Evolutionary conservation across 1,139 yeast species (phyloP).

Genomic region (Waltiozyma sp.): DNA sequence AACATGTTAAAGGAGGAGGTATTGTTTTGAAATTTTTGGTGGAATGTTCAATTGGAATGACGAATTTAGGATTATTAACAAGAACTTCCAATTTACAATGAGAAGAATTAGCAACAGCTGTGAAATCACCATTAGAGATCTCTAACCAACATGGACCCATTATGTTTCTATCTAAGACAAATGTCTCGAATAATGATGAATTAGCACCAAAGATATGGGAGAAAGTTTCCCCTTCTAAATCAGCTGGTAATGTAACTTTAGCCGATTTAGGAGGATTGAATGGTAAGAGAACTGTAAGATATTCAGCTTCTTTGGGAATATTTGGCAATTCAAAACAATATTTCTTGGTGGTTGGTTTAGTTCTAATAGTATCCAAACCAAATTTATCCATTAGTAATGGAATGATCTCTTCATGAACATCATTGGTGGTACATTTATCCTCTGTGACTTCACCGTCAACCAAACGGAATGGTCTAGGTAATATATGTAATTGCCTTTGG

Average conservation of each 20-base stretch:
- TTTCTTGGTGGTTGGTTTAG: slow-evolving; percentile 64
- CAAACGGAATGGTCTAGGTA: slow-evolving; percentile 47
- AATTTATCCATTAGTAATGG: slow-evolving; percentile 52
- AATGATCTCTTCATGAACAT: slow-evolving; percentile 68
- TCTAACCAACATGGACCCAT: slow-evolving; percentile 99
- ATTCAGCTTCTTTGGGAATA: slow-evolving; percentile 72
- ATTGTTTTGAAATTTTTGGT: slow-evolving; percentile 25
- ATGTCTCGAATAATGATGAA: slow-evolving; percentile 69
- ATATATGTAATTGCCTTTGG: slow-evolving; percentile 60
- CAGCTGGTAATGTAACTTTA: slow-evolving; percentile 43
- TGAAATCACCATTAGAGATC: slow-evolving; percentile 52
- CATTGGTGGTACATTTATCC: slow-evolving; percentile 40
- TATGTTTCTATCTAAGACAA: slow-evolving; percentile 68
- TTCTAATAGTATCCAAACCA: slow-evolving; percentile 51
- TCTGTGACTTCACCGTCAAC: slow-evolving; percentile 31
- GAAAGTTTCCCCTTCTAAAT: slow-evolving; percentile 67
- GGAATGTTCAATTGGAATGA: slow-evolving; percentile 42
- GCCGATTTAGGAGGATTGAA: slow-evolving; percentile 46
- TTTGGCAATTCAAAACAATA: slow-evolving; percentile 84
- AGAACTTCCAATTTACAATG: slow-evolving; percentile 75
- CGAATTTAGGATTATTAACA: slow-evolving; percentile 36
- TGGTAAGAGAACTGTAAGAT: slow-evolving; percentile 70
- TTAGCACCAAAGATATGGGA: slow-evolving; percentile 72
- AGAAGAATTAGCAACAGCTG: slow-evolving; percentile 51
- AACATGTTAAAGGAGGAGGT: slow-evolving; percentile 56